Evolutionary conservation across 2,329 filamentous ascomycete genomes (phyloP).

Genomic region (Penicillium sp.): DNA sequence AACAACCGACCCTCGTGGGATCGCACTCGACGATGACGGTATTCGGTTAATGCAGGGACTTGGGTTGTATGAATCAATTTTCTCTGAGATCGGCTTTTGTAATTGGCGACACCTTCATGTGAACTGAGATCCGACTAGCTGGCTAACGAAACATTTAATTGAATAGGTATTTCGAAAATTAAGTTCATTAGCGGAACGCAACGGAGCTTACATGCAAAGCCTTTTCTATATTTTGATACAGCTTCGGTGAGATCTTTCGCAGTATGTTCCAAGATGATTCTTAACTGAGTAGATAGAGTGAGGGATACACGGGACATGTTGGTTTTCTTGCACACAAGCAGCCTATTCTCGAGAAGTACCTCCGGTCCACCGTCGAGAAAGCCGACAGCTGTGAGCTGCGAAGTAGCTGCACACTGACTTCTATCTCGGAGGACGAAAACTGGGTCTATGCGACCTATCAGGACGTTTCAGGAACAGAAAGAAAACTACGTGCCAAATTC

Average conservation of each 20-base stretch:
- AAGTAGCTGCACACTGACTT: conserved; percentile 10
- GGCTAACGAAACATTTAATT: neutral
- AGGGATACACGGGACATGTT: conserved; percentile 35
- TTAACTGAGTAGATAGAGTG: conserved; percentile 22
- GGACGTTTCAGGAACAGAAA: neutral
- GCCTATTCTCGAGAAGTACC: conserved; percentile 30
- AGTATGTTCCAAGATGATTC: neutral
- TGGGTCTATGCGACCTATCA: conserved; percentile 11
- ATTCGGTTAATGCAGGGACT: conserved; percentile 35
- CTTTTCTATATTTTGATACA: conserved; percentile 11
- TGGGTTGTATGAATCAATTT: conserved; percentile 33
- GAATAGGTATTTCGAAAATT: conserved; percentile 11
- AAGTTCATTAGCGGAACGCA: conserved; percentile 10
- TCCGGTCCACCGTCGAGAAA: conserved; percentile 4
- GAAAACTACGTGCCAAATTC: conserved; percentile 22
- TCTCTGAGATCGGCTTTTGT: conserved; percentile 34
- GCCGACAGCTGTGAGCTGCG: conserved; percentile 5
- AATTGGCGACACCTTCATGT: conserved; percentile 7
- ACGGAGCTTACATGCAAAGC: conserved; percentile 1
- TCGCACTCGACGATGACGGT: conserved; percentile 38
- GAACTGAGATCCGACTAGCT: neutral
- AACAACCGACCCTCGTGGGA: conserved; percentile 37
- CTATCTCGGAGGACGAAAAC: conserved; percentile 13
- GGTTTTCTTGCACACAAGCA: conserved; percentile 37
- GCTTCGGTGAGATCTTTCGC: conserved; percentile 6